These are phyloP conservation scores for Dothistroma pini DNA, from an alignment of 2,329 filamentous ascomycete genomes.

Conservation along the genomic window DNA sequence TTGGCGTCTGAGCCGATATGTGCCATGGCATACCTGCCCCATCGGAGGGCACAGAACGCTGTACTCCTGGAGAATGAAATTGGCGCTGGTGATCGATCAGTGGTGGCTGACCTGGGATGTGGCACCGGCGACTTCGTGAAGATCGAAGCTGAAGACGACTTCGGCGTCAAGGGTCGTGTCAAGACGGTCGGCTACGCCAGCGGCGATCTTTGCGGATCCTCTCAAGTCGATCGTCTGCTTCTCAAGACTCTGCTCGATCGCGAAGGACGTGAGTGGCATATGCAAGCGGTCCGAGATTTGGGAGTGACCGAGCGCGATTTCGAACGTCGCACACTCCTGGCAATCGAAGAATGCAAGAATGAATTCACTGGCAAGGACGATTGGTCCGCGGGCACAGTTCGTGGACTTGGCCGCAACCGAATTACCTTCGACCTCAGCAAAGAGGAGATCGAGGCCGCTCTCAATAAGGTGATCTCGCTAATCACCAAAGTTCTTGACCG, in stretches of 20 bases:
- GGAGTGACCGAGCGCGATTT: constrained; percentile 8
- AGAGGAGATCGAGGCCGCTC: constrained; percentile 5
- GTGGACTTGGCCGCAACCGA: background rate
- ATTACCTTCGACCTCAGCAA: background rate
- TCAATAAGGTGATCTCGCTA: background rate
- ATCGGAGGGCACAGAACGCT: background rate
- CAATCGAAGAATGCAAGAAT: constrained; percentile 11
- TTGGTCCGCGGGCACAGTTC: background rate
- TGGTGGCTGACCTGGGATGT: constrained; percentile 11
- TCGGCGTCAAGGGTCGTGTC: constrained; percentile 9
- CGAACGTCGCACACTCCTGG: constrained; percentile 1
- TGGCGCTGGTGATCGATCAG: background rate
- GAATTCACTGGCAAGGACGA: background rate
- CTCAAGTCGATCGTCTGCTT: too few species aligned
- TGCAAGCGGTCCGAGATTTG: background rate
- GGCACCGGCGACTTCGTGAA: constrained; percentile 12
- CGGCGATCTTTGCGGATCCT: constrained; percentile 15
- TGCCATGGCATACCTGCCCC: constrained; percentile 15
- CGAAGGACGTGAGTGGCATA: background rate
- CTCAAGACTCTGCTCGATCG: too few species aligned
- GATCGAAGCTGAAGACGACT: constrained; percentile 3
- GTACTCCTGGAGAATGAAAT: too few species aligned
- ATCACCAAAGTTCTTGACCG: too few species aligned
- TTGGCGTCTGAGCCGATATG: constrained; percentile 17
- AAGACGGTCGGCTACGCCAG: constrained; percentile 6